phyloP scores from a whole-genome alignment of 495 filamentous ascomycete genomes.

The Aspergillus biplanus region DNA sequence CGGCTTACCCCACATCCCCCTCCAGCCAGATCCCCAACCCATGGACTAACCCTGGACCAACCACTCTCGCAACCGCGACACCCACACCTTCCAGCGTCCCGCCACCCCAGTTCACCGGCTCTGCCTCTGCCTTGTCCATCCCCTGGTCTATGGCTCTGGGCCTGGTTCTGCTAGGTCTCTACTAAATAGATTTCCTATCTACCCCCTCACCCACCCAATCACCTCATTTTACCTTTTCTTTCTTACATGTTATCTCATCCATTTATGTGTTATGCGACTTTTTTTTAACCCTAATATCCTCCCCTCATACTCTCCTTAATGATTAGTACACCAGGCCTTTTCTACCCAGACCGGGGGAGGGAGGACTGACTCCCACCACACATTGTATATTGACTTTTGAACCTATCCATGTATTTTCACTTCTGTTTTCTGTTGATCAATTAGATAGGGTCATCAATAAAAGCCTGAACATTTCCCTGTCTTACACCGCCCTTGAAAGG shows the following conservation, averaged over 20 bases:
- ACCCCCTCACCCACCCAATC: neutral
- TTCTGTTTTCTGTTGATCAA: neutral
- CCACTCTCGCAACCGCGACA: constrained; percentile 10
- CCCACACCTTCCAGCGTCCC: neutral
- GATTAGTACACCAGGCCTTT: constrained; percentile 6
- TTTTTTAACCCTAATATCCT: constrained; percentile 1
- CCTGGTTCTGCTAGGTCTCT: constrained; percentile 12
- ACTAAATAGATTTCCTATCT: neutral
- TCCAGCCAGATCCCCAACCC: constrained; percentile 14
- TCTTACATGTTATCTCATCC: neutral
- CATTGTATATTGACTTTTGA: neutral
- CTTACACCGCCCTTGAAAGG: too few relatives aligned
- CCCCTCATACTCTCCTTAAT: constrained; percentile 8
- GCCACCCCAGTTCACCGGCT: constrained; percentile 11
- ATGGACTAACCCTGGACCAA: constrained; percentile 10
- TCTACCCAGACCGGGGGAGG: constrained; percentile 4
- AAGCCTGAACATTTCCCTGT: too few relatives aligned
- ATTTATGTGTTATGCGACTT: neutral
- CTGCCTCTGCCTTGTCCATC: constrained; percentile 12
- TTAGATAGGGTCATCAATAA: too few relatives aligned
- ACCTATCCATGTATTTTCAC: neutral
- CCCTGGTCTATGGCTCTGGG: constrained; percentile 14
- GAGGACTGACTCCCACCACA: neutral
- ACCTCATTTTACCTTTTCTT: neutral
- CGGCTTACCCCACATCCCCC: constrained; percentile 1